Evolutionary conservation across 176 grass and related monocot genomes (phyloP).

Genomic region (Juncus inflexus): DNA sequence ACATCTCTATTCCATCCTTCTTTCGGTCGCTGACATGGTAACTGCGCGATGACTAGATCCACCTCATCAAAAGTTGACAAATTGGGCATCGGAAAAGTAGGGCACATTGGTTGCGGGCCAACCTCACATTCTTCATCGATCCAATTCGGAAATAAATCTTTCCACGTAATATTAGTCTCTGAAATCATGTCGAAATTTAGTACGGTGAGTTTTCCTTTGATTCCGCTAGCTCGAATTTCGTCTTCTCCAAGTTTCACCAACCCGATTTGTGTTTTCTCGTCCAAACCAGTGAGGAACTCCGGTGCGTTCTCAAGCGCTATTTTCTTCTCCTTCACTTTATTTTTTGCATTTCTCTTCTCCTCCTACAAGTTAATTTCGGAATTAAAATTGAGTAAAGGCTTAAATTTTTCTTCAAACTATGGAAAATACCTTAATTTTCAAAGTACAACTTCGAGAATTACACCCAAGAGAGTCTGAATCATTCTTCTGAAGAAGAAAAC

Average conservation of each 20-base stretch:
- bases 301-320: slow-evolving; percentile 47
- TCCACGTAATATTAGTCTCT: slow-evolving; percentile 43
- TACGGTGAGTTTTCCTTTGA: slow-evolving; percentile 36
- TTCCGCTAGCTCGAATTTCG: slow-evolving; percentile 44
- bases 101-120: slow-evolving; percentile 46
- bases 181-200: slow-evolving; percentile 53
- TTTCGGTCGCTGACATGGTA: slow-evolving; percentile 54
- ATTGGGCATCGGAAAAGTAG: slow-evolving; percentile 72
- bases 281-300: slow-evolving; percentile 49
- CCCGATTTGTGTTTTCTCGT: slow-evolving; percentile 40
- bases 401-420: too few relatives aligned
- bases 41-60: slow-evolving; percentile 65
- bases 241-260: slow-evolving; percentile 57
- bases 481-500: slow-evolving; percentile 5
- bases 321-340: slow-evolving; percentile 29
- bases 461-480: neutral
- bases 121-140: slow-evolving; percentile 93
- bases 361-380: slow-evolving; percentile 19
- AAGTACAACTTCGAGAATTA: neutral
- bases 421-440: neutral
- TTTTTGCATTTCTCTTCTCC: slow-evolving; percentile 32
- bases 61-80: slow-evolving; percentile 31
- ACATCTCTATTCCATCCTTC: slow-evolving; percentile 61
- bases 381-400: neutral
- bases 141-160: slow-evolving; percentile 83